phyloP scores from a whole-genome alignment of 257 asterid genomes.

The Rauvolfia tetraphylla region DNA sequence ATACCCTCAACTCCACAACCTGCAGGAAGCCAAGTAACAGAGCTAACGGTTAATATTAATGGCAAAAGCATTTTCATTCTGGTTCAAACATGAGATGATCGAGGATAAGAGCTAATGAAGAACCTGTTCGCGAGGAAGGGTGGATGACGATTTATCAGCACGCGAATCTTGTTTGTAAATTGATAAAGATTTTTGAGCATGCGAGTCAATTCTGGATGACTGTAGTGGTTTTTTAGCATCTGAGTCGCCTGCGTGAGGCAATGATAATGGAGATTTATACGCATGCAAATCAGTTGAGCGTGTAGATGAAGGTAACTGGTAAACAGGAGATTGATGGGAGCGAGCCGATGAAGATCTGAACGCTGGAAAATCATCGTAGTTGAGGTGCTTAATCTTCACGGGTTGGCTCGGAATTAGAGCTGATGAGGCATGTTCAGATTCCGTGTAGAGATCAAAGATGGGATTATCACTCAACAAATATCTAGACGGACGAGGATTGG shows the following conservation, averaged over 20 bases:
- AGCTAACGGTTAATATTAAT: background rate
- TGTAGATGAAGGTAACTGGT: constrained; percentile 21
- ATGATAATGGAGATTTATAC: constrained; percentile 26
- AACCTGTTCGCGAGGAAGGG: constrained; percentile 17
- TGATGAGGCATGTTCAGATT: constrained; percentile 22
- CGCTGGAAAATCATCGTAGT: constrained; percentile 21
- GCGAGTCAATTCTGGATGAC: background rate
- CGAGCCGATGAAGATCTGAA: constrained; percentile 47
- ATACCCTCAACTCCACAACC: constrained; percentile 87
- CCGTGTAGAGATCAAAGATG: constrained; percentile 30
- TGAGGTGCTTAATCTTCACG: constrained; percentile 16
- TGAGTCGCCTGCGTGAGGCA: constrained; percentile 13
- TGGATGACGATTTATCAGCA: constrained; percentile 19
- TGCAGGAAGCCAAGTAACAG: constrained; percentile 12
- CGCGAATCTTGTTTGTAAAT: background rate
- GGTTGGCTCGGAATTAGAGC: constrained; percentile 27
- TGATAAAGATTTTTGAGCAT: constrained; percentile 6
- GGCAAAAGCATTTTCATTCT: background rate
- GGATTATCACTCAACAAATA: constrained; percentile 43
- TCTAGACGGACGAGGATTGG: constrained; percentile 31
- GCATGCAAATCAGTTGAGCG: constrained; percentile 26
- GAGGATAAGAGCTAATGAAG: background rate
- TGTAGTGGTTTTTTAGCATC: background rate
- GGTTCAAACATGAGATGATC: background rate
- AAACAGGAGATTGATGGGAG: constrained; percentile 36